A percentile compares a stretch with the other conserved stretches of the same genome.
These are phyloP conservation scores for Lasiodiplodia sp. DNA, from an alignment of 2,329 filamentous ascomycete species.

Conservation along the genomic window DNA sequence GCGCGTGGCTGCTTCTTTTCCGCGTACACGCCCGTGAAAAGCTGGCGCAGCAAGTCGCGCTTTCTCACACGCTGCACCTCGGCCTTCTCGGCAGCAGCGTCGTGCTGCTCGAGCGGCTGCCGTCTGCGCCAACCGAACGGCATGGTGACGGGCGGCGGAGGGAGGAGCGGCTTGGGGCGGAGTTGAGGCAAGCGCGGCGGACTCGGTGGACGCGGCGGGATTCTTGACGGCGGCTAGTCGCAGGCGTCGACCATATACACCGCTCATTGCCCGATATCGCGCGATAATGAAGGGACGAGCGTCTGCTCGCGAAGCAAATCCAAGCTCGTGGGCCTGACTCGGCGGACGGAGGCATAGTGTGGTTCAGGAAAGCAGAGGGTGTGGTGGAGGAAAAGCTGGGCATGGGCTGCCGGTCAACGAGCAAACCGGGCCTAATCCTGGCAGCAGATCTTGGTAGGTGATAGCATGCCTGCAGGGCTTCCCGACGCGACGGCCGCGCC, in stretches of 20 bases:
- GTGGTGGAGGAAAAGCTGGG: constrained; percentile 8
- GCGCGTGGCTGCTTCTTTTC: constrained; percentile 23
- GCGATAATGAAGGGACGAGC: constrained; percentile 27
- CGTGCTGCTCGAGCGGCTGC: constrained; percentile 18
- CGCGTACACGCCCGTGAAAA: constrained; percentile 12
- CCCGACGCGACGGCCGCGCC: background rate
- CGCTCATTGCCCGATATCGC: constrained; percentile 31
- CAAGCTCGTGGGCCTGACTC: constrained; percentile 27
- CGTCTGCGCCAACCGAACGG: constrained; percentile 28
- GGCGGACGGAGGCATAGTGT: constrained; percentile 22
- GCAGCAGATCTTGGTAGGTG: constrained; percentile 17
- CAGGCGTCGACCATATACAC: constrained; percentile 25
- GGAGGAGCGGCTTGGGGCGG: background rate
- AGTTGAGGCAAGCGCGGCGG: constrained; percentile 15
- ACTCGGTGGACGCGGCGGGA: constrained; percentile 11
- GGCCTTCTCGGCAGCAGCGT: constrained; percentile 9
- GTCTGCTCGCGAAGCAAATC: constrained; percentile 19
- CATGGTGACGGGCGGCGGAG: constrained; percentile 13
- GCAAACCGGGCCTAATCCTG: constrained; percentile 21
- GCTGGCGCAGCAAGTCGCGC: constrained; percentile 29
- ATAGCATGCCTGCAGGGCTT: constrained; percentile 26
- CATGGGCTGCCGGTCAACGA: constrained; percentile 16
- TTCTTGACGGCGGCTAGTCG: constrained; percentile 21
- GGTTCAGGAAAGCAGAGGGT: constrained; percentile 2
- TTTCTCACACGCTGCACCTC: constrained; percentile 26